Conservation (phyloP, 148 eudicot genomes). For the Rhododendron mucronatum region DNA sequence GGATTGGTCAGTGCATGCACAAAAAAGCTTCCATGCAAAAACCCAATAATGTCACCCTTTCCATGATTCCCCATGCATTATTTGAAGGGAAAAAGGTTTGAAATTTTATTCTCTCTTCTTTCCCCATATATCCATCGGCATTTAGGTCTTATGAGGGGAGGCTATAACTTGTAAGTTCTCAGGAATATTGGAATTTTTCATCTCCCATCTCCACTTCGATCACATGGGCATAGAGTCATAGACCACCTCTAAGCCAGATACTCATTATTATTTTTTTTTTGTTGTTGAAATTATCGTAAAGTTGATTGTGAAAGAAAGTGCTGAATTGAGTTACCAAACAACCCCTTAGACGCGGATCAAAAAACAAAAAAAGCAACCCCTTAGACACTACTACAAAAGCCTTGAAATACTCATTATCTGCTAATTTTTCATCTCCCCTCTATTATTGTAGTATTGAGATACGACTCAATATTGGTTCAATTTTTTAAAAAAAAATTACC, state of each 20-base stretch:
- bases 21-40: background rate
- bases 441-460: background rate
- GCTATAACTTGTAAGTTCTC: constrained; percentile 23
- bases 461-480: background rate
- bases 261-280: too few species aligned
- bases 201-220: constrained; percentile 8
- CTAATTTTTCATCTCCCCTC: too few species aligned
- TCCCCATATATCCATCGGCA: constrained; percentile 27
- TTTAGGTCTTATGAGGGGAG: constrained; percentile 48
- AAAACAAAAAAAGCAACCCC: too few species aligned
- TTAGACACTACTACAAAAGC: background rate
- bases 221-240: constrained; percentile 2
- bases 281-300: too few species aligned
- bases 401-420: background rate
- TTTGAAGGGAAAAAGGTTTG: constrained; percentile 20
- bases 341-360: background rate
- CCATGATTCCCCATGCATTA: constrained; percentile 44
- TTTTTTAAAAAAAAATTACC: too few species aligned
- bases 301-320: too few species aligned
- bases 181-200: constrained; percentile 4
- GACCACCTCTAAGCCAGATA: background rate
- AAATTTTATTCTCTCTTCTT: constrained; percentile 24
- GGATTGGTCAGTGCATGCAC: constrained; percentile 15
- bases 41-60: constrained; percentile 22
- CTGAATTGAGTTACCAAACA: too few species aligned